Percentiles rank a stretch among this genome's conserved stretches.
Evolutionary conservation across 805 yeast species (phyloP).

Genomic region (Wickerhamiella sergipiensis): DNA sequence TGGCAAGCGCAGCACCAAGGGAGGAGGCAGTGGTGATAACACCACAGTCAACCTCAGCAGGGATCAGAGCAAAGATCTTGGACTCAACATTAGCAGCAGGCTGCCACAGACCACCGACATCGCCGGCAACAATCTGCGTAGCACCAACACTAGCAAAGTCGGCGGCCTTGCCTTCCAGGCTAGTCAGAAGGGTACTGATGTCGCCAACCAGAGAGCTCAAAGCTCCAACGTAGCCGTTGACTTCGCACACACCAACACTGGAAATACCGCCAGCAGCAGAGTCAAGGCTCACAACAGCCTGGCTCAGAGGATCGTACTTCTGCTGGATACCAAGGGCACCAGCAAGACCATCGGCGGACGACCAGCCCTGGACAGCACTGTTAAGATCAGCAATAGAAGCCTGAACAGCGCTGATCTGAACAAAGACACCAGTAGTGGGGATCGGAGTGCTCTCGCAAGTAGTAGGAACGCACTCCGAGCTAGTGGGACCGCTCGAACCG

Average conservation of each 20-base stretch:
- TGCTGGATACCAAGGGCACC: constrained; percentile 11
- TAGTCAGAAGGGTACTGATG: constrained; percentile 9
- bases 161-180: constrained; percentile 13
- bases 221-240: constrained; percentile 1
- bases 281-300: neutral
- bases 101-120: constrained; percentile 12
- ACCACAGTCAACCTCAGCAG: constrained; percentile 3
- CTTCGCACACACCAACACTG: neutral
- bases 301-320: constrained; percentile 4
- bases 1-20: neutral
- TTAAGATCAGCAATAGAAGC: neutral
- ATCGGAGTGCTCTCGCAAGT: neutral
- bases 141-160: constrained; percentile 16
- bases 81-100: constrained; percentile 13
- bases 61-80: constrained; percentile 5
- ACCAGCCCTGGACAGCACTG: constrained; percentile 4
- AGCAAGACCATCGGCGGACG: constrained; percentile 6
- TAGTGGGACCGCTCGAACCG: neutral
- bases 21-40: neutral
- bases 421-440: neutral
- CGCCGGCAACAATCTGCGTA: constrained; percentile 13
- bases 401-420: neutral
- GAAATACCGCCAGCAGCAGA: constrained; percentile 2
- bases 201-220: constrained; percentile 6
- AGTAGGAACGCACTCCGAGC: neutral